These are phyloP conservation scores for Heterobasidion annosum DNA, from an alignment of 1,284 basidiomycete genomes.

Conservation along the genomic window DNA sequence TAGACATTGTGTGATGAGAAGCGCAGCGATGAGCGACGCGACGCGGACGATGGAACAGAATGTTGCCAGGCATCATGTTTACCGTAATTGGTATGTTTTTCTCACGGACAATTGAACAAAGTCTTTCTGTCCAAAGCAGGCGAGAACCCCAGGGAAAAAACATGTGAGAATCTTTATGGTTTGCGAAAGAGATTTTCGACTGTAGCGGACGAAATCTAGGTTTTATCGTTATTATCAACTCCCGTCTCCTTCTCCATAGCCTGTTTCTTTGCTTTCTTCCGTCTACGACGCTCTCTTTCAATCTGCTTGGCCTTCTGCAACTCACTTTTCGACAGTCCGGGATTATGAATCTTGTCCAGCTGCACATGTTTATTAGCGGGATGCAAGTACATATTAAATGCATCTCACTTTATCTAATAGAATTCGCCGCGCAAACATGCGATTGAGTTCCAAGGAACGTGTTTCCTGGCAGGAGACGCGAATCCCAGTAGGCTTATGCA, in stretches of 20 bases:
- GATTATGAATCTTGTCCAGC: conserved; percentile 65
- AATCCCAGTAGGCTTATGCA: conserved; percentile 72
- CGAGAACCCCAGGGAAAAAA: too few species aligned
- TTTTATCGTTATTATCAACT: neutral
- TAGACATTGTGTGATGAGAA: conserved; percentile 5
- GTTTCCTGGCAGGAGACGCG: conserved; percentile 75
- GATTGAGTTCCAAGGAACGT: conserved; percentile 62
- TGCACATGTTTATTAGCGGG: conserved; percentile 17
- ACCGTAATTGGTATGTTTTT: too few species aligned
- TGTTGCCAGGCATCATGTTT: too few species aligned
- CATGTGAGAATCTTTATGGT: too few species aligned
- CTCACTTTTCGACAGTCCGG: conserved; percentile 65
- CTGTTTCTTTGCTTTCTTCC: conserved; percentile 65
- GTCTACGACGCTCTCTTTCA: conserved; percentile 60
- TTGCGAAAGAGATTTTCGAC: too few species aligned
- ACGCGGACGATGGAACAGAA: too few species aligned
- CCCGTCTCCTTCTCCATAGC: conserved; percentile 17
- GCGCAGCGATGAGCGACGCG: neutral
- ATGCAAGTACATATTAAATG: neutral
- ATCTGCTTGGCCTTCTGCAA: conserved; percentile 57
- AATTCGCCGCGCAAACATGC: conserved; percentile 57
- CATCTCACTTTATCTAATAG: conserved; percentile 57
- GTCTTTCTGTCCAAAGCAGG: too few species aligned
- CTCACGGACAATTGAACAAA: too few species aligned
- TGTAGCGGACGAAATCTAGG: neutral